phyloP scores from a whole-genome alignment of 148 eudicot genomes.

The Cornus suecica region DNA sequence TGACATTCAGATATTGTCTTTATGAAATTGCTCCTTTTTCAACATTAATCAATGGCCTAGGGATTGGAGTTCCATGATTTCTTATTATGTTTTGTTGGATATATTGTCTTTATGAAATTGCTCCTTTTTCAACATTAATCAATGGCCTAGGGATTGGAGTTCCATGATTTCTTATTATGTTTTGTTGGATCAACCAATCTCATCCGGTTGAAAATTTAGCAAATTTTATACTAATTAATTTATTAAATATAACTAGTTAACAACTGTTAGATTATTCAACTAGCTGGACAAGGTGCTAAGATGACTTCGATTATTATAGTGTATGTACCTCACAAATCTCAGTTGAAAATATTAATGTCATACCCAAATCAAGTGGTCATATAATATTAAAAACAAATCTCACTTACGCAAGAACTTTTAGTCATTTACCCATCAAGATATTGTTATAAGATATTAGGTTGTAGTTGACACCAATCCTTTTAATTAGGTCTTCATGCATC shows the following conservation, averaged over 20 bases:
- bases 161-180: neutral
- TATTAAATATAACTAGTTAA: neutral
- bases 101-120: too few species aligned
- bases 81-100: neutral
- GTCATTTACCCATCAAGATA: neutral
- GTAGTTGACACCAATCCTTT: neutral
- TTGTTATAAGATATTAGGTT: neutral
- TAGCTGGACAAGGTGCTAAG: neutral
- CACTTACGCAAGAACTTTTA: neutral
- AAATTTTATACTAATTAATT: too few species aligned
- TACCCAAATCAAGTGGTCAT: neutral
- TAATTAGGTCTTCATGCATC: too few species aligned
- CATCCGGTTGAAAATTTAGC: neutral
- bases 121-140: too few species aligned
- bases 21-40: neutral
- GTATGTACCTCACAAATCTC: too few species aligned
- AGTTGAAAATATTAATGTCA: too few species aligned
- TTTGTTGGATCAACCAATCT: neutral
- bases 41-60: neutral
- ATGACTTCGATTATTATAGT: neutral
- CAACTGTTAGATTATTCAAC: neutral
- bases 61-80: neutral
- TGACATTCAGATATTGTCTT: neutral
- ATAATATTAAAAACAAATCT: too few species aligned
- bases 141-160: neutral